Base-by-base conservation (phyloP, 805 yeast species). In the Danielia reshetovae region DNA sequence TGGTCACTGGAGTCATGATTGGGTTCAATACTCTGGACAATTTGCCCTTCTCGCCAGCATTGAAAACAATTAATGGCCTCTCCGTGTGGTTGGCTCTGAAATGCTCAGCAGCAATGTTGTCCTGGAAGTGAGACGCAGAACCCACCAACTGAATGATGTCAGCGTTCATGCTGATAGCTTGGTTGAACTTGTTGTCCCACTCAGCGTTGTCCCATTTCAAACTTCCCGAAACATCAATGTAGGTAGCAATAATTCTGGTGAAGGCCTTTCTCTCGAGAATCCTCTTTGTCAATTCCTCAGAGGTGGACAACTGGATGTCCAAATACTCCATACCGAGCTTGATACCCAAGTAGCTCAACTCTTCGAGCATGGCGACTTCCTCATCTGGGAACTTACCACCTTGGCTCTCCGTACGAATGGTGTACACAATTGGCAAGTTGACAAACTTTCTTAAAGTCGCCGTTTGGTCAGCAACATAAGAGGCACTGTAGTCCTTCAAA, bases 101-200 rank as follows among this genome's bases (percentile, higher is more conserved):
- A 14, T 58, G 55, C 55, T 88, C 96, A 34, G 89, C 65, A 2
- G 57, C 61, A 41, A 84, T 60, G 58, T 89, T 90, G 55, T 88
- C 96, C 24, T 62, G 60, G 49, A 84, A 69, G 1, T 59, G 49
- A 3, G 60, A 53, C 9, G 97, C 96, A 32, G 70, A 67, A 14
- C 95, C 95, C 27, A 89, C 94, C 55, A 89, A 79, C 60, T 88
- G 89, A 32, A 86, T 74, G 29, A 85, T 57, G 48, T 88, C 96
- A 22, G 77, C 82, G 38, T 79, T 77, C 32, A 81, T 54, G 6
- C 75, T 60, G 24, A 71, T 59, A 0, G 90, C 96, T 43, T 77
- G 77, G 41, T 74, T 73, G 54, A 80, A 86, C 54, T 77, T 76
- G 45, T 71, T 71, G 49, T 76, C 80, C 94, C 95, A 89, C 51